Conservation (phyloP, 257 asterid species). For the Forsythia suspensa region DNA sequence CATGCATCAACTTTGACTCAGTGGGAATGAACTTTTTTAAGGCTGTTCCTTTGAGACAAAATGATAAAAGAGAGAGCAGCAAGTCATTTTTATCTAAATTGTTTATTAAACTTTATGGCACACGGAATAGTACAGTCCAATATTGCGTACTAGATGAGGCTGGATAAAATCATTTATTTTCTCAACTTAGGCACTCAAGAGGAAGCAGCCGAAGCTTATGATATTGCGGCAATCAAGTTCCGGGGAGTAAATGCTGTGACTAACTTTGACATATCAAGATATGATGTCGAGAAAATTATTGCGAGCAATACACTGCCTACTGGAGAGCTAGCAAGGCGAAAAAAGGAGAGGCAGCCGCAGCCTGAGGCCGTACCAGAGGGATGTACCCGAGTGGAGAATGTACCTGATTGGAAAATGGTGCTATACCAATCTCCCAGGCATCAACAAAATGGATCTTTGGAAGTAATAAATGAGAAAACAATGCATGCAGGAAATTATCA, state of each 20-base stretch:
- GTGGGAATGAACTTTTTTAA: slow-evolving; percentile 32
- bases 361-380: neutral
- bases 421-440: slow-evolving; percentile 15
- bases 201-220: slow-evolving; percentile 75
- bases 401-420: slow-evolving; percentile 44
- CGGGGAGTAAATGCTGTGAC: slow-evolving; percentile 62
- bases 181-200: slow-evolving; percentile 53
- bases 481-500: slow-evolving; percentile 4
- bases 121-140: neutral
- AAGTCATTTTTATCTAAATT: slow-evolving; percentile 4
- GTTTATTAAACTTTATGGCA: neutral
- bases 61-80: slow-evolving; percentile 17
- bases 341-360: slow-evolving; percentile 39
- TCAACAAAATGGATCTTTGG: slow-evolving; percentile 30
- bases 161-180: neutral
- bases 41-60: slow-evolving; percentile 37
- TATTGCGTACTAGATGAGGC: neutral
- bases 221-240: slow-evolving; percentile 67
- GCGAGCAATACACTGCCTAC: slow-evolving; percentile 56
- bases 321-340: slow-evolving; percentile 56
- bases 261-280: slow-evolving; percentile 56
- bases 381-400: slow-evolving; percentile 2
- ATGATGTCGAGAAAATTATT: slow-evolving; percentile 62
- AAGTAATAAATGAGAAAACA: slow-evolving; percentile 16
- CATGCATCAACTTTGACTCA: slow-evolving; percentile 34